Evolutionary conservation across 1,284 basidiomycete species (phyloP), one percentile per base, ranked within the genome.

Genomic region (Moniliella sp.): DNA sequence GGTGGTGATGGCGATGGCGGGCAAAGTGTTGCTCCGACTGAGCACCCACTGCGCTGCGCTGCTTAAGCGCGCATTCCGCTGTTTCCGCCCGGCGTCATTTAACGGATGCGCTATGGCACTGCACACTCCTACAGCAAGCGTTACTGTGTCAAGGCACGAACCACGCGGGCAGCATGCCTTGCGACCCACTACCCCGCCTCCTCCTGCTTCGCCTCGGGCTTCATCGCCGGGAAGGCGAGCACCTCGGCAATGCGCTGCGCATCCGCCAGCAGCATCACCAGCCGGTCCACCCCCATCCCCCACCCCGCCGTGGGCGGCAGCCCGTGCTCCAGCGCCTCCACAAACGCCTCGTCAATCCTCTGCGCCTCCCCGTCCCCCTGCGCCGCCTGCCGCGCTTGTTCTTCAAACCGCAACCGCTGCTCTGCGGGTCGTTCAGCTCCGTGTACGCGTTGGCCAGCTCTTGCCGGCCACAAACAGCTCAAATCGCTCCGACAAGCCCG

Each of bases 301-400:
- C 52, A 51, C 30, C 88, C 88, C 48, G 83, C 88, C 7, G 88
- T 94, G 10, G 0, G 88, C 3, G 88, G 84, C 4, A 97, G 72
- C 59, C 86, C 88, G 60, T 97, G 82, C 65, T 97, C 88, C 45
- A 97, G 74, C 1, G 80, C 83, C 27, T 61, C 54, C 27, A 61
- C 46, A 29, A 57, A 54, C 18, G 56, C 54, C 29, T 55, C 48
- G 50, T 97, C 88, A 37, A 93, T 73, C 18, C 79, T 83, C 65
- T 97, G 88, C 4, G 88, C 88, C 64, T 97, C 88, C 37, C 97
- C 88, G 55, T 97, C 88, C 40, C 88, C 88, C 40, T 76, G 74
- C 37, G 83, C 82, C 75, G 94, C 94, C 66, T 97, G 88, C 51
- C 74, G 70, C 35, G 72, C 69, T 70, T 76, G 55, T 64, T 97